Evolutionary conservation across 2,329 filamentous ascomycete species (phyloP).

Genomic region (Exutisphaerella laricina): DNA sequence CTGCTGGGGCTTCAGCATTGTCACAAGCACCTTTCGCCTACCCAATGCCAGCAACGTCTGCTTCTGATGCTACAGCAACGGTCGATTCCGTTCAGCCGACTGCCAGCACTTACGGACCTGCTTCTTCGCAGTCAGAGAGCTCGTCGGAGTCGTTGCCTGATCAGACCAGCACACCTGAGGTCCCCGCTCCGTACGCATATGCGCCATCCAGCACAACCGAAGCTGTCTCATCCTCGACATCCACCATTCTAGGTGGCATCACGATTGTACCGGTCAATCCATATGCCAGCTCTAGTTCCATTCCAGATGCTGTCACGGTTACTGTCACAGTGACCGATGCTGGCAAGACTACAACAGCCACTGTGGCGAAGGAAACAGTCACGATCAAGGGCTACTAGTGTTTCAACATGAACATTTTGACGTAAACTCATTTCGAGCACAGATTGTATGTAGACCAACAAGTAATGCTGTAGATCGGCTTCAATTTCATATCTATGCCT

Average conservation of each 20-base stretch:
- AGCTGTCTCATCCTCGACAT: conserved; percentile 1
- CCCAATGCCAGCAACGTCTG: neutral
- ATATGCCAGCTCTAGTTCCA: conserved; percentile 2
- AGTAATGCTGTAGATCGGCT: no score
- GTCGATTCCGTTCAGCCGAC: neutral
- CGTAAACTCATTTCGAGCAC: no score
- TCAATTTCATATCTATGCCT: no score
- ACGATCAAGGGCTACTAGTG: conserved; percentile 16
- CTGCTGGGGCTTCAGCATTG: neutral
- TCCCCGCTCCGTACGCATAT: conserved; percentile 5
- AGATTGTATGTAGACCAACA: no score
- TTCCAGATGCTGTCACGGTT: conserved; percentile 1
- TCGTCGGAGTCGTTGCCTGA: neutral
- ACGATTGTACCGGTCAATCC: conserved; percentile 25
- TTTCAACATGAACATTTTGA: no score
- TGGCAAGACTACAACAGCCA: conserved; percentile 17
- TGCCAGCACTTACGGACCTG: neutral
- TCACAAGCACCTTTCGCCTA: neutral
- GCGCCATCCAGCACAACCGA: neutral
- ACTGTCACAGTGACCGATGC: conserved; percentile 22
- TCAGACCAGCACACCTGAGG: conserved; percentile 4
- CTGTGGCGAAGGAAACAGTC: conserved; percentile 18
- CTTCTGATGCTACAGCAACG: neutral
- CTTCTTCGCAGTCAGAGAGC: neutral
- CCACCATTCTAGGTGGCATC: conserved; percentile 17